Evolutionary conservation across 2,329 filamentous ascomycete species (phyloP), one percentile per base, ranked within the genome.

Genomic region (Fusarium sp.): DNA sequence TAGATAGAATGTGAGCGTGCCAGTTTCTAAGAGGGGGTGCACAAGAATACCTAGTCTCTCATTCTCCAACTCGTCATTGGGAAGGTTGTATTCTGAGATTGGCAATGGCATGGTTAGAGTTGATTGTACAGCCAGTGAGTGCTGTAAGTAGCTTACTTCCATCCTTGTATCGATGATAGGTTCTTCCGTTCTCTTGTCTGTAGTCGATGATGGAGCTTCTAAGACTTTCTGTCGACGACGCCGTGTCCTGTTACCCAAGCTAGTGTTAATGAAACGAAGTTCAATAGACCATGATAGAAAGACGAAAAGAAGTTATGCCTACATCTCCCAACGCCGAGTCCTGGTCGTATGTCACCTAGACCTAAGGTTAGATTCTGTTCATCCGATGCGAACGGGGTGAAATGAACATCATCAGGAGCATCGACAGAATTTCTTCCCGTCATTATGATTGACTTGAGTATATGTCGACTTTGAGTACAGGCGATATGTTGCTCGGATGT

Each of bases 51-150:
- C 54, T 58, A 58, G 20, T 16, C 54, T 58, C 22, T 58, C 54
- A 58, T 58, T 58, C 54, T 58, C 54, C 22, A 37, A 18, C 20
- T 58, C 54, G 6, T 58, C 54, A 10, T 58, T 58, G 14, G 54
- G 54, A 24, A 58, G 31, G 16, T 58, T 24, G 3, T 58, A 58
- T 38, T 58, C 54, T 58, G 24, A 18, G 47, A 10, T n/a, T 52
- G 3, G 27, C 2, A 31, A 52, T 4, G 10, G 2, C 3, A 6
- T 31, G 1, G 24, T 52, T 8, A 52, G 47, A 11, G 7, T 31
- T 6, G 0, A 20, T 2, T 13, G 1, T n/a, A n/a, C 24, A 29
- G 10, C 0, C 2, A n/a, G 27, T 9, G n/a, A n/a, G 3, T n/a
- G 9, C 5, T 18, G 8, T n/a, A 29, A 29, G 24, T 11, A n/a